A percentile compares a stretch with the other conserved stretches of the same genome.
Conservation (phyloP, 805 yeast species). For the Saccharomycopsis microspora region DNA sequence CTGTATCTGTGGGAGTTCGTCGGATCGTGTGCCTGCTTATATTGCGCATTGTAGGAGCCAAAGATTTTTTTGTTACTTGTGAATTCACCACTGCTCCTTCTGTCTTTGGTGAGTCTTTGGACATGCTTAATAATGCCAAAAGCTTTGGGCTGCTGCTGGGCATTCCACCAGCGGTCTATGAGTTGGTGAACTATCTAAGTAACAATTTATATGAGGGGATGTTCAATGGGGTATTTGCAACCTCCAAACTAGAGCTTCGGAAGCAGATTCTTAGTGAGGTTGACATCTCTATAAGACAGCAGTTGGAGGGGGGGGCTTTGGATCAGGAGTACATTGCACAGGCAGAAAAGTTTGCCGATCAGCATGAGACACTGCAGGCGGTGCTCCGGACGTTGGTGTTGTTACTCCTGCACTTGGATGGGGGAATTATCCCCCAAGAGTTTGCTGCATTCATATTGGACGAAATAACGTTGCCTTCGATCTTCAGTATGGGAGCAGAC, state of each 20-base stretch:
- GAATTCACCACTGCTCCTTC: slow-evolving; percentile 19
- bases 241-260: background rate
- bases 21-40: slow-evolving; percentile 20
- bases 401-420: slow-evolving; percentile 26
- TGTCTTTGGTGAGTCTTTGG: slow-evolving; percentile 24
- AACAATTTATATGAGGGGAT: slow-evolving; percentile 19
- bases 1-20: slow-evolving; percentile 21
- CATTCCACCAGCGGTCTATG: slow-evolving; percentile 24
- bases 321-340: slow-evolving; percentile 14
- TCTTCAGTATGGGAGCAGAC: slow-evolving; percentile 19
- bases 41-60: slow-evolving; percentile 21
- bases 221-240: slow-evolving; percentile 19
- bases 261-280: slow-evolving; percentile 8
- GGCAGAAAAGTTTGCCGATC: slow-evolving; percentile 14
- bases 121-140: slow-evolving; percentile 19
- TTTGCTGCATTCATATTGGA: slow-evolving; percentile 20
- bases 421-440: slow-evolving; percentile 29
- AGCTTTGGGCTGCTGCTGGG: slow-evolving; percentile 19
- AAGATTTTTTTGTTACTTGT: slow-evolving; percentile 23
- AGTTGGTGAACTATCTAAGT: slow-evolving; percentile 22
- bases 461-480: slow-evolving; percentile 19
- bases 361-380: too few relatives aligned
- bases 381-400: slow-evolving; percentile 19
- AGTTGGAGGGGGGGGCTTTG: slow-evolving; percentile 11
- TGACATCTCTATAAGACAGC: slow-evolving; percentile 14